These are phyloP conservation scores for Diaporthe ilicicola DNA, from an alignment of 2,329 filamentous ascomycete genomes.

Conservation along the genomic window DNA sequence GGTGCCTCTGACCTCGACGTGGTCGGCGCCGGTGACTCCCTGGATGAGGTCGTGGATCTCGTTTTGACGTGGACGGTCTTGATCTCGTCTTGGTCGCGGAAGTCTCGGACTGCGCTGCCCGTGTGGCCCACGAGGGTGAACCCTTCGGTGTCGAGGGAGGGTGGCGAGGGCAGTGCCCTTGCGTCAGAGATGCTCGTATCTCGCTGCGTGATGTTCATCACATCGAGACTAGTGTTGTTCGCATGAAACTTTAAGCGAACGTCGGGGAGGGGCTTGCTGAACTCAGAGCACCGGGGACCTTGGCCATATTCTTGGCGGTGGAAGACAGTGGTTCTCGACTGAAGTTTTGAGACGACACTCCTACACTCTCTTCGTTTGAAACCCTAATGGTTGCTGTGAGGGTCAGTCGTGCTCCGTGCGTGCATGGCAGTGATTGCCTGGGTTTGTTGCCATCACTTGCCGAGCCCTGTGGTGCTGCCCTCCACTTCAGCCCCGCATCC, in stretches of 20 bases:
- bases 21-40: neutral
- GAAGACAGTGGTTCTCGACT: neutral
- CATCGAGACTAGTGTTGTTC: neutral
- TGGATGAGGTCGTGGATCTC: constrained; percentile 9
- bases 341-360: no score
- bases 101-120: neutral
- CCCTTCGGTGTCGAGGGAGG: constrained; percentile 9
- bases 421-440: neutral
- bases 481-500: constrained; percentile 1
- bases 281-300: neutral
- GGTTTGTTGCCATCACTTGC: neutral
- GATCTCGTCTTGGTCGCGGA: constrained; percentile 13
- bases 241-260: constrained; percentile 11
- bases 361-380: no score
- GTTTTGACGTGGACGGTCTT: neutral
- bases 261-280: neutral
- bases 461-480: neutral
- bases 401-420: no score
- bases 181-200: neutral
- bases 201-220: constrained; percentile 4
- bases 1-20: neutral
- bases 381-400: no score
- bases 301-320: neutral
- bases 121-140: neutral
- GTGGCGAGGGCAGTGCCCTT: neutral